Evolutionary conservation across 257 asterid genomes (phyloP).

Genomic region (Petunia secreta): DNA sequence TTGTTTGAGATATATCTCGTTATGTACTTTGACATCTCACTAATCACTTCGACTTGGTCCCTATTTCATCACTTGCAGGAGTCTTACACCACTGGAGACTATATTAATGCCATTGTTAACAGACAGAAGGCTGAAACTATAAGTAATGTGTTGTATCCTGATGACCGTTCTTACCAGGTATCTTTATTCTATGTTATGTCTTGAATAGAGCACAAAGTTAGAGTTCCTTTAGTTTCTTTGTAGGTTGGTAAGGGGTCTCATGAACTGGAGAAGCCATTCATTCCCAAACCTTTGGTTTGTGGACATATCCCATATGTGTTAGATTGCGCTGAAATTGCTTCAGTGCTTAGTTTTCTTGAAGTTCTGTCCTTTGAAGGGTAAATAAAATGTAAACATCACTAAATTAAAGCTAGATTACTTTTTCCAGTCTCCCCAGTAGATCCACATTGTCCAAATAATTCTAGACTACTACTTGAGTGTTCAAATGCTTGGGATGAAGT

Average conservation of each 20-base stretch:
- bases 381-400: background rate
- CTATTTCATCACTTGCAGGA: slow-evolving; percentile 39
- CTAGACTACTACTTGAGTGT: background rate
- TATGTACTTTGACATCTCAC: background rate
- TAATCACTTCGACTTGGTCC: background rate
- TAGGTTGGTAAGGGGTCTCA: background rate
- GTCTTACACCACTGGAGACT: slow-evolving; percentile 56
- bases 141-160: slow-evolving; percentile 56
- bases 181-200: background rate
- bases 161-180: slow-evolving; percentile 64
- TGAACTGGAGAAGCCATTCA: no score
- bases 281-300: background rate
- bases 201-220: background rate
- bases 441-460: background rate
- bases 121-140: slow-evolving; percentile 58
- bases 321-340: background rate
- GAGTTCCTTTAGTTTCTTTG: slow-evolving; percentile 8
- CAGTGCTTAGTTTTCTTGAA: background rate
- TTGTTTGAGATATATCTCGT: background rate
- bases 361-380: background rate
- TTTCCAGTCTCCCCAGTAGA: background rate
- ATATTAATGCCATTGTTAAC: slow-evolving; percentile 48
- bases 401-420: background rate
- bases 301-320: background rate
- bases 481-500: background rate